Base-by-base conservation (phyloP, 495 filamentous ascomycete genomes). In the Talaromyces wortmannii region DNA sequence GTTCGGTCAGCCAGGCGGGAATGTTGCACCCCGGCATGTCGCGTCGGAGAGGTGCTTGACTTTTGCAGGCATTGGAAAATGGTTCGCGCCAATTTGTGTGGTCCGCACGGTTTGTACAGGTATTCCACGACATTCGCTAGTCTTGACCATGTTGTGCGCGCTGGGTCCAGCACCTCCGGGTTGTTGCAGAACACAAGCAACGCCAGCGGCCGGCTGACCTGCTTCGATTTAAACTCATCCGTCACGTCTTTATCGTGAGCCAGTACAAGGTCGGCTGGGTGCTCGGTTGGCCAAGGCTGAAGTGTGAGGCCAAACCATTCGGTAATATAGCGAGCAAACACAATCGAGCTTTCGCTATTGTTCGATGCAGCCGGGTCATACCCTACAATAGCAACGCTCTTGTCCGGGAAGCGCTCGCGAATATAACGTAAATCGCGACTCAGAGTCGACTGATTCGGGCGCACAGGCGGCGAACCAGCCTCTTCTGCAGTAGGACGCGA, bases 61-160 rank as follows among this genome's bases (percentile, higher is more conserved):
- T 56, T 55, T 30, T 57, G 62, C 11, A 77, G 47, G 45, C 66
- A 72, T 40, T 64, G 70, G 7, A 69, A 53, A 72, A 76, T 57
- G 67, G 77, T 67, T 7, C 81, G 83, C 7, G 82, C 83, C 31
- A 87, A 61, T 59, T 88, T 88, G 56, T 86, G 77, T 13, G 85
- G 85, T 0, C 84, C 86, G 55, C 77, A 82, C 5, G 81, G 81
- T 36, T 74, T 78, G 23, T 76, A 73, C 16, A 81, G 67, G 31
- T 79, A 70, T 47, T 75, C 70, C 15, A 77, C 68, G 0, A 69
- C 63, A 7, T 62, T 55, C 7, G 71, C 65, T 29, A 71, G 54
- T 13, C 64, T 60, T 5, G 64, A 44, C 66, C 67, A 77, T n/a
- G 67, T 59, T 0, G 63, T 62, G 12, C 55, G 60, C 11, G 62